Base-by-base conservation (phyloP, 805 yeast genomes). In the Ogataea allantospora region DNA sequence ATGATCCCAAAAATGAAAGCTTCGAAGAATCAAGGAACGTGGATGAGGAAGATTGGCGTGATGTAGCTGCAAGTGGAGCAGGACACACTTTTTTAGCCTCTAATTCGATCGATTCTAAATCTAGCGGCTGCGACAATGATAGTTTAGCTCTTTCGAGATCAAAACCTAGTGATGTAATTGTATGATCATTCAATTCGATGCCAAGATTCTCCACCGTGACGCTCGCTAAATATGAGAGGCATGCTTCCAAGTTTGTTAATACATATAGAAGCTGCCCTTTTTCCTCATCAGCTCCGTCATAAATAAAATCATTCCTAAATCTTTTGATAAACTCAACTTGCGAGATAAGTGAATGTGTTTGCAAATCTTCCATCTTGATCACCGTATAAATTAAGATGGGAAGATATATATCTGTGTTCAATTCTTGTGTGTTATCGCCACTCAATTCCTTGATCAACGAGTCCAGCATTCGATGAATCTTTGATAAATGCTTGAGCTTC, bases 181-280 rank as follows among this genome's bases (percentile, higher is more conserved):
- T 19, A 2, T 38, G 43, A 6, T 42, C 46, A 0, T 51, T 40
- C 3, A 46, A 14, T 4, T 45, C 46, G n/a, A 62, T 40, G 19
- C 51, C 50, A 22, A 63, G 42, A 42, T 63, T 60, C n/a, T 53
- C 58, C 7, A 55, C 21, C 0, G 61, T 60, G 5, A 60, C 66
- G 30, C 60, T 58, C 3, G 58, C 48, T 14, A 63, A 34, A 33
- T 63, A 63, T 6, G 65, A 55, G 10, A 63, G 38, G 21, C 64
- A 53, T 4, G 68, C 68, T 42, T 63, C 67, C 34, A 61, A 52
- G 35, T 63, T 63, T 1, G 68, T 63, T 29, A 59, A 43, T 12
- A 61, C 63, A 35, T 63, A 63, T 12, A 62, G 40, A 22, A 63
- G 37, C 30, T 58, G 58, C 5, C 67, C 66, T 16, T 39, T 52